Percentiles rank a stretch among this genome's conserved stretches.
These are phyloP conservation scores for Tetraselmis striata DNA, from an alignment of 139 green algal species.

Conservation along the genomic window DNA sequence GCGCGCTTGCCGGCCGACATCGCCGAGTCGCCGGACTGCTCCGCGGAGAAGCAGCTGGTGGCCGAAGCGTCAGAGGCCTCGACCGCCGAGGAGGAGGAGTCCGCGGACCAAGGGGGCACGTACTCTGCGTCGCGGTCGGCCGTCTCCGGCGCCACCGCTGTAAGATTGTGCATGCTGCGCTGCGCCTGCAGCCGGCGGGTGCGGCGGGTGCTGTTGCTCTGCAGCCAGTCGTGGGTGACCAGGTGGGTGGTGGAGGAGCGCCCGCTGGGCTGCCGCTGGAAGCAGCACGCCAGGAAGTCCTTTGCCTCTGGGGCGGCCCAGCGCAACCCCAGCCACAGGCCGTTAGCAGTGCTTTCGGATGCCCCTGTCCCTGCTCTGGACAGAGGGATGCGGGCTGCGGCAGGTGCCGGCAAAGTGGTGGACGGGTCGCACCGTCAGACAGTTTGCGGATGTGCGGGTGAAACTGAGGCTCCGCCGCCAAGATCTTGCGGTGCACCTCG, in stretches of 20 bases:
- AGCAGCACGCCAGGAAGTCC: background rate
- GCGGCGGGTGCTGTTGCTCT: background rate
- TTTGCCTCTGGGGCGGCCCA: background rate
- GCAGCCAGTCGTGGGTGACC: background rate
- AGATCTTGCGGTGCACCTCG: background rate
- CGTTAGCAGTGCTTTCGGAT: too few species aligned
- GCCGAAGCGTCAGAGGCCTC: too few species aligned
- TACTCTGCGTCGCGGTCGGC: background rate
- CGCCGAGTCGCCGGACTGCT: too few species aligned
- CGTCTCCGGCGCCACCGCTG: background rate
- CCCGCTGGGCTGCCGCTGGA: background rate
- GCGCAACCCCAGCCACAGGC: too few species aligned
- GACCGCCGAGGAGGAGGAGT: too few species aligned
- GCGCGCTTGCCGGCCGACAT: too few species aligned
- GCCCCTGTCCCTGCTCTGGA: too few species aligned
- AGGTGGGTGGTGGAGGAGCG: background rate
- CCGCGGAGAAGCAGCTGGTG: too few species aligned
- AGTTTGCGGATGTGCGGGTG: background rate
- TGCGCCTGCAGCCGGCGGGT: background rate
- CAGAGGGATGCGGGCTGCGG: too few species aligned
- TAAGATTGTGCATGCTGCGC: background rate
- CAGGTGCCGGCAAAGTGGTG: too few species aligned
- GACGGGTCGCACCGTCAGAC: background rate
- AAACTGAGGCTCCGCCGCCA: background rate
- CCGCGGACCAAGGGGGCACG: background rate